Evolutionary conservation across 1,139 yeast genomes (phyloP), one percentile per base, ranked within the genome.

Genomic region (Candida gigantensis): DNA sequence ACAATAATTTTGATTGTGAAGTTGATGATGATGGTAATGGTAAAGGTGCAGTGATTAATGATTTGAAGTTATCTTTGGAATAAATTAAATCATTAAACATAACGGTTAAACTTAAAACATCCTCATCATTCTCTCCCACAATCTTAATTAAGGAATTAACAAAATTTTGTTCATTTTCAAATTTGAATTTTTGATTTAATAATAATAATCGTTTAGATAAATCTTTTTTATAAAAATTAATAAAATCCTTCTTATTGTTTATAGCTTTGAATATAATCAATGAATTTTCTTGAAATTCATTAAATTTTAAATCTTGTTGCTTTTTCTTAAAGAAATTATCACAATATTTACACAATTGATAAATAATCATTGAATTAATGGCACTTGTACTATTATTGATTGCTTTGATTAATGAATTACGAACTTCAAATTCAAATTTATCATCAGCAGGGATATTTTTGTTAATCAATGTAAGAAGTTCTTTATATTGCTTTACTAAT

Each of bases 11-110:
- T 7, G 6, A n/a, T 35, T 21, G 8, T 14, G 39, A 13, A 12
- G 14, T 12, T 3, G 19, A n/a, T n/a, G n/a, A n/a, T n/a, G n/a
- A n/a, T n/a, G n/a, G n/a, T n/a, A n/a, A n/a, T n/a, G n/a, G n/a
- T n/a, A n/a, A n/a, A n/a, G n/a, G 28, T 5, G 14, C 15, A 8
- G 11, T 16, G 2, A 46, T 30, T 5, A 36, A 29, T 7, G 40
- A 37, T 1, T 51, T 38, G 36, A 51, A 59, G 3, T 44, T 44
- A 2, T 41, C 46, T 19, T 44, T 49, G 2, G 69, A 60, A 0
- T 30, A 32, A 10, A 39, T 42, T 30, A 65, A 48, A 39, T 70
- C 74, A 15, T 53, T 51, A 35, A 70, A 60, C 70, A 71, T 67
- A 1, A 51, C 53, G 5, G 43, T 50, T 19, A 70, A 49, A 2